Percentiles rank a stretch among this genome's conserved stretches.
These are phyloP conservation scores for Rutidosis leptorrhynchoides DNA, from an alignment of 129 eudicot genomes.

Conservation along the genomic window DNA sequence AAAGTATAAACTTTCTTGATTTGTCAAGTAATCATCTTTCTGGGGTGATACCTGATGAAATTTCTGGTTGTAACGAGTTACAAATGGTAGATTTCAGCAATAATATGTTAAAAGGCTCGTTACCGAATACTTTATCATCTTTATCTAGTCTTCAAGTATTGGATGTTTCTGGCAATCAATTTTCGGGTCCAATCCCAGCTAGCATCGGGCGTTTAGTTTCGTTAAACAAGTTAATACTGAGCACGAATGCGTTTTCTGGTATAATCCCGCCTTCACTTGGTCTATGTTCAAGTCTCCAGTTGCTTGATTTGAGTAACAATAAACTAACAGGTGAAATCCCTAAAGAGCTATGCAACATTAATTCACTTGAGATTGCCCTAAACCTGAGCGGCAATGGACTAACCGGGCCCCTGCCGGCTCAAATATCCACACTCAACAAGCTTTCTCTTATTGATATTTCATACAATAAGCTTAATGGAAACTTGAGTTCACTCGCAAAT, in stretches of 20 bases:
- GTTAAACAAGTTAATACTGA: conserved; percentile 42
- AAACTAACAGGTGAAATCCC: conserved; percentile 38
- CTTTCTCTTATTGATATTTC: conserved; percentile 55
- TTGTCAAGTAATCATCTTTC: conserved; percentile 46
- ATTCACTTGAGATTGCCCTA: conserved; percentile 44
- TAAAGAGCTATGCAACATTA: conserved; percentile 43
- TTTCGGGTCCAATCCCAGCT: conserved; percentile 45
- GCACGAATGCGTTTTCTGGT: conserved; percentile 40
- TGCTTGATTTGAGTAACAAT: conserved; percentile 49
- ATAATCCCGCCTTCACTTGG: conserved; percentile 40
- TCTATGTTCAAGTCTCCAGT: conserved; percentile 43
- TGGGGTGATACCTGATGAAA: conserved; percentile 43
- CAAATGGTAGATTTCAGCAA: conserved; percentile 50
- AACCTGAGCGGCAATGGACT: conserved; percentile 46
- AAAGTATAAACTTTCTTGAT: conserved; percentile 47
- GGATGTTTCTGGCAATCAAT: conserved; percentile 45
- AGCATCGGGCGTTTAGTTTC: conserved; percentile 40
- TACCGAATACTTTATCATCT: conserved; percentile 42
- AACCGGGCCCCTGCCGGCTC: conserved; percentile 40
- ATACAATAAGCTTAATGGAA: conserved; percentile 48
- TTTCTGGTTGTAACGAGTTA: conserved; percentile 41
- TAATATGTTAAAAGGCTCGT: conserved; percentile 40
- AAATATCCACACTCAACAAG: conserved; percentile 44
- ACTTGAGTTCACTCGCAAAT: conserved; percentile 36
- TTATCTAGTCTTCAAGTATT: conserved; percentile 46